These are phyloP conservation scores for Ganoderma multipileum DNA, from an alignment of 1,284 basidiomycete genomes.

Conservation along the genomic window DNA sequence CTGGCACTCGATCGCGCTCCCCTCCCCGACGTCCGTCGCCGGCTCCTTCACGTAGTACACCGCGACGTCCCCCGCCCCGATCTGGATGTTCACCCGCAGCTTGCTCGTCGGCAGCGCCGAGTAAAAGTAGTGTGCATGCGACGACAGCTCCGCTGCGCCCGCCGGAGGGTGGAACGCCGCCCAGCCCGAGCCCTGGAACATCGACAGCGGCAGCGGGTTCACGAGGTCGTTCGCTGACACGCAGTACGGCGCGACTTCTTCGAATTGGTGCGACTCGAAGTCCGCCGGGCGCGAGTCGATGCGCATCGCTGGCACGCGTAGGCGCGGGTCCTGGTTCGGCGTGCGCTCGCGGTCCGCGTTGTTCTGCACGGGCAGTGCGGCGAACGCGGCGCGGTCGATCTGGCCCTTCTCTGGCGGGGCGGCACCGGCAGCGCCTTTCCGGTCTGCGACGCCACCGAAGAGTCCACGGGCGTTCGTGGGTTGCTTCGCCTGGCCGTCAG, in stretches of 20 bases:
- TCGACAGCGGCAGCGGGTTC: constrained; percentile 88
- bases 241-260: constrained; percentile 90
- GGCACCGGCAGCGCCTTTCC: constrained; percentile 58
- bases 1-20: constrained; percentile 82
- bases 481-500: constrained; percentile 39
- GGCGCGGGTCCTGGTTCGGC: constrained; percentile 43
- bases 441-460: constrained; percentile 76
- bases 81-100: constrained; percentile 77
- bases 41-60: constrained; percentile 80
- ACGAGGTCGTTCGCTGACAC: constrained; percentile 93
- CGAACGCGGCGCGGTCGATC: constrained; percentile 31
- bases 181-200: constrained; percentile 94
- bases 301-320: constrained; percentile 73
- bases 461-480: constrained; percentile 60
- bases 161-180: constrained; percentile 72
- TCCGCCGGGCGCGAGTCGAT: constrained; percentile 77
- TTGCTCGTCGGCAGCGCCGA: constrained; percentile 79
- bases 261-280: constrained; percentile 58
- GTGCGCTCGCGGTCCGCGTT: constrained; percentile 22
- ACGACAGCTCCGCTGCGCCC: constrained; percentile 50
- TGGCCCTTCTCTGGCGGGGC: constrained; percentile 32
- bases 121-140: constrained; percentile 87
- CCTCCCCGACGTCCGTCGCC: constrained; percentile 53
- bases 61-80: constrained; percentile 80
- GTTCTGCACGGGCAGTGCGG: constrained; percentile 31